Evolutionary conservation across 2,329 filamentous ascomycete genomes (phyloP).

Genomic region (Penicillium sp.): DNA sequence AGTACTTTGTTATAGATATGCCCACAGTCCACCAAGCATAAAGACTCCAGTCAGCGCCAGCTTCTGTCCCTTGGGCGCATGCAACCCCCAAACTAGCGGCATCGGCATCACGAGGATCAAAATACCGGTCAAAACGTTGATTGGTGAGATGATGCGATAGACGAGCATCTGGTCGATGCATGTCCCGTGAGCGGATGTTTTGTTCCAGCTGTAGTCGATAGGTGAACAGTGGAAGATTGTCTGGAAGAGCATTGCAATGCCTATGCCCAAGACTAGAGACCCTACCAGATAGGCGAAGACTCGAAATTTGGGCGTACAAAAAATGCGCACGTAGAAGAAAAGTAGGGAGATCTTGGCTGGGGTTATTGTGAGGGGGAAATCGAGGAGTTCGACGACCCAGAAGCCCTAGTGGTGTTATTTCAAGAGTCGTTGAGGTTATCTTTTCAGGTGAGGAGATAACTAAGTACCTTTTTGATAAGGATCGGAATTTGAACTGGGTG

Average conservation of each 20-base stretch:
- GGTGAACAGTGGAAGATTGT: conserved; percentile 25
- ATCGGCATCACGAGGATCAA: conserved; percentile 11
- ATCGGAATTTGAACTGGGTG: conserved; percentile 7
- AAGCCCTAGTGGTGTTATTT: conserved; percentile 5
- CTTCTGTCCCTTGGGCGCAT: conserved; percentile 12
- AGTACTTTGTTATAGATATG: background rate
- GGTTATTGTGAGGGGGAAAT: conserved; percentile 22
- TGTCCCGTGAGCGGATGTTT: conserved; percentile 5
- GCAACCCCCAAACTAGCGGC: conserved; percentile 14
- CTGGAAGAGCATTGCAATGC: conserved; percentile 19
- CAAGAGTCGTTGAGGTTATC: no score
- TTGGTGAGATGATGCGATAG: conserved; percentile 18
- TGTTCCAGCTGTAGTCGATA: conserved; percentile 18
- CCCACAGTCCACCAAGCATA: conserved; percentile 22
- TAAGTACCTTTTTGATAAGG: conserved; percentile 19
- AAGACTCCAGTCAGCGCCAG: conserved; percentile 22
- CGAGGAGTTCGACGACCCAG: conserved; percentile 17
- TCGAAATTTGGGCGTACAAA: conserved; percentile 15
- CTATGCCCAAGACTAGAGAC: conserved; percentile 15
- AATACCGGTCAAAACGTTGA: conserved; percentile 12
- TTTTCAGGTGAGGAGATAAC: conserved; percentile 4
- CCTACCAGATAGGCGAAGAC: conserved; percentile 19
- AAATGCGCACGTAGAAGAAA: conserved; percentile 26
- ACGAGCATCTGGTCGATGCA: conserved; percentile 20
- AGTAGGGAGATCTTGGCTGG: conserved; percentile 25